Evolutionary conservation across 1,284 basidiomycete species (phyloP), one percentile per base, ranked within the genome.

Genomic region (Cystobasidium sp.): DNA sequence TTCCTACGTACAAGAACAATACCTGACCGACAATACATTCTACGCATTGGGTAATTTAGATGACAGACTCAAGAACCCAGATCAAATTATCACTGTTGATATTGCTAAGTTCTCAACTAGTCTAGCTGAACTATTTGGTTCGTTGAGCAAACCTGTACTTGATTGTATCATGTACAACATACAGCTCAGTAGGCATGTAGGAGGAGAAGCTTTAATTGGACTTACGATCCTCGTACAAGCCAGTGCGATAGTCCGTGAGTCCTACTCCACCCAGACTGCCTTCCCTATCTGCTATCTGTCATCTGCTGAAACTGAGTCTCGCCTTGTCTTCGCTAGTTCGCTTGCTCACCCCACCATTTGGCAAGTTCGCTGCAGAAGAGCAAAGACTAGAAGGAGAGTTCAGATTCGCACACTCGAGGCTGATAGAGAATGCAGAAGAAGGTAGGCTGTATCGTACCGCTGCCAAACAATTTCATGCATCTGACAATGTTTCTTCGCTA

Each of bases 31-130:
- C 64, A 88, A 76, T 83, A 87, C 84, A 39, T 98, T 95, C 83
- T 99, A 98, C 83, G 96, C 97, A 82, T 84, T 98, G 41, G 89
- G 92, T 89, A 82, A 80, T 31, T 52, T 65, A 55, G 68, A 61
- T 80, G 96, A 98, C 82, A 86, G 96, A 69, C 94, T 98, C 77
- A 94, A 94, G 85, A 98, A 98, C 79, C 91, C 93, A 9, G 96
- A 98, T 81, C 95, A 97, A 90, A 91, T 96, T 88, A 93, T 98
- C 77, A 96, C 94, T 0, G 91, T 96, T 75, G 96, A 99, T 81
- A 93, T 98, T 56, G 91, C 94, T 81, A 91, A 91, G 74, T 98
- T 98, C 84, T 93, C 93, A 44, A 88, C 87, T 24, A 91, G 94
- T 80, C 87, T 99, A 18, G 93, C 96, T 9, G 93, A 94, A 52